Conservation (phyloP, 1,284 basidiomycete species). For the Ceratobasidium sp. region DNA sequence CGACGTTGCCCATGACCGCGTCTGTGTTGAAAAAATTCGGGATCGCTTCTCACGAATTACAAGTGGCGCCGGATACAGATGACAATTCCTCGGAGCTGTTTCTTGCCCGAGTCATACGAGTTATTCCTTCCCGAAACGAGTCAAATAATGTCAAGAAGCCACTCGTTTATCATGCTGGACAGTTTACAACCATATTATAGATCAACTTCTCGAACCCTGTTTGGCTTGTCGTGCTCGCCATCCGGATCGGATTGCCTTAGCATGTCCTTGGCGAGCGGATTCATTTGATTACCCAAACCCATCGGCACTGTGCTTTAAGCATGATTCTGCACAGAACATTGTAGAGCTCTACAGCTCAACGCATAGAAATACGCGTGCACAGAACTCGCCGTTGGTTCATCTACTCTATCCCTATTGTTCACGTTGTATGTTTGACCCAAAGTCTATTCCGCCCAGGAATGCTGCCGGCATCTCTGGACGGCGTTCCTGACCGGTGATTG, state of each 20-base stretch:
- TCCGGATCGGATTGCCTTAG: too few species aligned
- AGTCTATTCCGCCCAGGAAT: neutral
- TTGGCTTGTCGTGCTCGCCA: too few species aligned
- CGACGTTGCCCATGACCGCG: slow-evolving; percentile 44
- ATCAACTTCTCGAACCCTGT: too few species aligned
- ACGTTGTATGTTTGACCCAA: neutral
- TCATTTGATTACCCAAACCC: too few species aligned
- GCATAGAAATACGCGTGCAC: too few species aligned
- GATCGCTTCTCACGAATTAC: neutral
- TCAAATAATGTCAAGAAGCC: slow-evolving; percentile 7
- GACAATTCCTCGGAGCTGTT: slow-evolving; percentile 33
- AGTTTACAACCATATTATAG: neutral
- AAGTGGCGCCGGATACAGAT: slow-evolving; percentile 24
- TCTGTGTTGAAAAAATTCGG: slow-evolving; percentile 38
- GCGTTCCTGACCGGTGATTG: slow-evolving; percentile 34
- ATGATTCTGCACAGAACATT: too few species aligned
- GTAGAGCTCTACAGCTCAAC: too few species aligned
- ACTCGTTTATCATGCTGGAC: slow-evolving; percentile 17
- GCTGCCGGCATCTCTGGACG: neutral
- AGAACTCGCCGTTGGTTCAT: too few species aligned
- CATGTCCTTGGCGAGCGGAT: too few species aligned
- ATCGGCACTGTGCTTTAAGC: too few species aligned
- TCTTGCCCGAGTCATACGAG: slow-evolving; percentile 34
- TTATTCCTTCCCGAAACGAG: neutral
- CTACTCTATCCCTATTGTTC: too few species aligned